These are phyloP conservation scores for Phaeotremella skinneri DNA, from an alignment of 768 basidiomycete species.

Conservation along the genomic window DNA sequence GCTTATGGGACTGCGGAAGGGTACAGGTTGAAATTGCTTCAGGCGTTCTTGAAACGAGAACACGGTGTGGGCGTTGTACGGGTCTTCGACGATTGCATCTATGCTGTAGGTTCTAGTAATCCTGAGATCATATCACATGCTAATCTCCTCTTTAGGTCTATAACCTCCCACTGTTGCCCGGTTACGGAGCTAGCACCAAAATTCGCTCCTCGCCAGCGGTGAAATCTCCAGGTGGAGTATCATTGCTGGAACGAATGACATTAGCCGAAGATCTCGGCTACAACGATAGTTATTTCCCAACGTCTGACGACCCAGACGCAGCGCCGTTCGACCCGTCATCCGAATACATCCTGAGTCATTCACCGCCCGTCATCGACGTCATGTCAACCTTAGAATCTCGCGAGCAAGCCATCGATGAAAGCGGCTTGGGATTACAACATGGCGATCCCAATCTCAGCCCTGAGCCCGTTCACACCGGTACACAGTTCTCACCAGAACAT, in stretches of 20 bases:
- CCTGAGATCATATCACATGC: conserved; percentile 3
- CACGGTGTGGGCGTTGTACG: conserved; percentile 79
- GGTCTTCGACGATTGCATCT: conserved; percentile 88
- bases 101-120: conserved; percentile 63
- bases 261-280: conserved; percentile 89
- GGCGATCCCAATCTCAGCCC: not conserved
- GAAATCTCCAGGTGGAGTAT: conserved; percentile 57
- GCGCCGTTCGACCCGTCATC: conserved; percentile 53
- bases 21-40: conserved; percentile 77
- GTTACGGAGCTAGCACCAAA: conserved; percentile 79
- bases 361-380: conserved; percentile 19
- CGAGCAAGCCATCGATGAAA: conserved; percentile 21
- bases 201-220: conserved; percentile 77
- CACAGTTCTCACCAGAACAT: conserved; percentile 27
- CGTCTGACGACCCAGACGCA: conserved; percentile 34
- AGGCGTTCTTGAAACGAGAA: conserved; percentile 84
- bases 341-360: conserved; percentile 61
- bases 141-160: conserved; percentile 62
- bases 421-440: not conserved
- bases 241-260: conserved; percentile 67
- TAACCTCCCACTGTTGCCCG: conserved; percentile 83
- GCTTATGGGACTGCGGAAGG: conserved; percentile 86
- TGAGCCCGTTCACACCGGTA: conserved; percentile 18
- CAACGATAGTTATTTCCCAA: conserved; percentile 74
- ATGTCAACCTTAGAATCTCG: conserved; percentile 6